Conservation (phyloP, 441 rosid genomes). For the Pelargonium citronellum region DNA sequence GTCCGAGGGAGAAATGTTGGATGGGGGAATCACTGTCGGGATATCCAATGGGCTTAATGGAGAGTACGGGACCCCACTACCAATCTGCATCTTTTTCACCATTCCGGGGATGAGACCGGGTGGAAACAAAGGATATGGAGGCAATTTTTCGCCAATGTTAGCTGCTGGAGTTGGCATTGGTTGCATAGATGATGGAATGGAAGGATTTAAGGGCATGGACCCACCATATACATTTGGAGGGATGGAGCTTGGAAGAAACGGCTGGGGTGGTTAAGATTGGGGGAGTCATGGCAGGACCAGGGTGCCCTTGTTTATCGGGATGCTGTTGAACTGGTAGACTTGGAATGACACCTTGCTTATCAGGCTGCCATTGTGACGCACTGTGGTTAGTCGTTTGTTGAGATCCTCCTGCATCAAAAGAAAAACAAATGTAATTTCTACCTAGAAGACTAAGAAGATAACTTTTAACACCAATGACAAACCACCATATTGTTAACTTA, state of each 20-base stretch:
- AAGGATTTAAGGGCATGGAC: constrained; percentile 49
- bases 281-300: constrained; percentile 28
- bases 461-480: no score
- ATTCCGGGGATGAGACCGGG: constrained; percentile 97
- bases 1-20: constrained; percentile 62
- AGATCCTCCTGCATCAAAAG: constrained; percentile 41
- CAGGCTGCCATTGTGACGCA: constrained; percentile 50
- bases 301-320: constrained; percentile 37
- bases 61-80: constrained; percentile 98
- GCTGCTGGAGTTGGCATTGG: constrained; percentile 32
- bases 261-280: constrained; percentile 46
- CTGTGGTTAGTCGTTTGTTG: constrained; percentile 39
- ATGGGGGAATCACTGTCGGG: constrained; percentile 84
- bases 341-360: constrained; percentile 36
- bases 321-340: constrained; percentile 43
- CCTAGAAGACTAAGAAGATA: no score
- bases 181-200: constrained; percentile 47
- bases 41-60: constrained; percentile 91
- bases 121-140: constrained; percentile 95
- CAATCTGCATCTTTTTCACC: constrained; percentile 96
- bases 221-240: constrained; percentile 53
- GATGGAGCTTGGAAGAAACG: constrained; percentile 50
- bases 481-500: no score
- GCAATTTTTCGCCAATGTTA: constrained; percentile 50
- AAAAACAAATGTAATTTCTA: not conserved